Percentiles rank a stretch among this genome's conserved stretches.
Conservation (phyloP, 2,329 filamentous ascomycete genomes). For the Phaeosphaeria sp. region DNA sequence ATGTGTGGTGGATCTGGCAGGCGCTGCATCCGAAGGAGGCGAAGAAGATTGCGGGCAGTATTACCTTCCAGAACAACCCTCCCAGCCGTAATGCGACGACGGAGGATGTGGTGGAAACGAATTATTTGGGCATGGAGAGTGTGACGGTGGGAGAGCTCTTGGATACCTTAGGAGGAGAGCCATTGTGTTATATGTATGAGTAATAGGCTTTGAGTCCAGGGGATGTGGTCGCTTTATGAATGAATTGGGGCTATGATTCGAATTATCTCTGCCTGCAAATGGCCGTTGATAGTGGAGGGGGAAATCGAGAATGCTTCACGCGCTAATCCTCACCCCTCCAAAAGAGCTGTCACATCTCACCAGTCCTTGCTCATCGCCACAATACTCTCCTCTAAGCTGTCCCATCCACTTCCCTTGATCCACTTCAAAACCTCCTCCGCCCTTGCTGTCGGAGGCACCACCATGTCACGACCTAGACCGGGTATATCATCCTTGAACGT, state of each 20-base stretch:
- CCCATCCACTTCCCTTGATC: constrained; percentile 37
- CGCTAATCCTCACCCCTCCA: background rate
- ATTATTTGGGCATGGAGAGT: constrained; percentile 36
- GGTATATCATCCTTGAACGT: constrained; percentile 36
- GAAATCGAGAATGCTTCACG: too few relatives aligned
- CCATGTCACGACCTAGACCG: constrained; percentile 22
- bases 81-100: constrained; percentile 54
- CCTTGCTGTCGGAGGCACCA: constrained; percentile 24
- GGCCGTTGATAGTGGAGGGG: too few relatives aligned
- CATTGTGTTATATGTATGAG: constrained; percentile 55
- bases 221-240: background rate
- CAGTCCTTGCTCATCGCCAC: constrained; percentile 19
- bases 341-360: background rate
- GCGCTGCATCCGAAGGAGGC: constrained; percentile 22
- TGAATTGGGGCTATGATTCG: background rate
- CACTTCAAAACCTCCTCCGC: constrained; percentile 37
- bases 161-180: constrained; percentile 49
- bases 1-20: constrained; percentile 58
- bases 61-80: constrained; percentile 53
- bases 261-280: too few relatives aligned
- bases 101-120: constrained; percentile 51
- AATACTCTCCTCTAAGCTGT: constrained; percentile 30
- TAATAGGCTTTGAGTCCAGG: constrained; percentile 19
- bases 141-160: constrained; percentile 44
- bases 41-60: constrained; percentile 36